Percentiles rank a stretch among this genome's conserved stretches.
phyloP scores from a whole-genome alignment of 139 green algal genomes.

The Penium margaritaceum region DNA sequence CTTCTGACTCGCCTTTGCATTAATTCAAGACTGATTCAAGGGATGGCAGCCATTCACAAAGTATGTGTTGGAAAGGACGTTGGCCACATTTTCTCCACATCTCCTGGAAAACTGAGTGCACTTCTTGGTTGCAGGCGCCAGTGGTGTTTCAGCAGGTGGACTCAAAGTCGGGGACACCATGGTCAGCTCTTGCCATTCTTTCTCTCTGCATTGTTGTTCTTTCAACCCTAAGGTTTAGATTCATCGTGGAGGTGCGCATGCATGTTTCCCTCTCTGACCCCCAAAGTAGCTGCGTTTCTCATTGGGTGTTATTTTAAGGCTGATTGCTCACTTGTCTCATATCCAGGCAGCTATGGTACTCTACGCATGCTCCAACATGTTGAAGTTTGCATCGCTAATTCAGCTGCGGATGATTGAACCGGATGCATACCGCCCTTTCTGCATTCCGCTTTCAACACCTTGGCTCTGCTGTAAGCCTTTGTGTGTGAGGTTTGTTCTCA shows the following conservation, averaged over 20 bases:
- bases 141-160: neutral
- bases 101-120: neutral
- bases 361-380: constrained; percentile 45
- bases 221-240: constrained; percentile 8
- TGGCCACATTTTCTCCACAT: neutral
- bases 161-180: constrained; percentile 9
- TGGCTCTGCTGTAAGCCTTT: too few species aligned
- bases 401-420: constrained; percentile 26
- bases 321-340: neutral
- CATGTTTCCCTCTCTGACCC: neutral
- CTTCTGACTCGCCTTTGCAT: constrained; percentile 33
- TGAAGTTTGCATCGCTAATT: constrained; percentile 51
- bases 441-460: too few species aligned
- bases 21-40: constrained; percentile 26
- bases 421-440: constrained; percentile 34
- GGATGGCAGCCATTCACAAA: constrained; percentile 13
- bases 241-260: constrained; percentile 21
- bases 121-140: constrained; percentile 9
- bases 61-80: neutral
- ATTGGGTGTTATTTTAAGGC: neutral
- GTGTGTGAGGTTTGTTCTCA: too few species aligned
- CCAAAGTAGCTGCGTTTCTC: too few species aligned
- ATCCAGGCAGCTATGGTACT: constrained; percentile 49
- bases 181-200: constrained; percentile 13
- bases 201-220: constrained; percentile 23